phyloP scores from a whole-genome alignment of 2,329 filamentous ascomycete species.

The Fusarium sp. region DNA sequence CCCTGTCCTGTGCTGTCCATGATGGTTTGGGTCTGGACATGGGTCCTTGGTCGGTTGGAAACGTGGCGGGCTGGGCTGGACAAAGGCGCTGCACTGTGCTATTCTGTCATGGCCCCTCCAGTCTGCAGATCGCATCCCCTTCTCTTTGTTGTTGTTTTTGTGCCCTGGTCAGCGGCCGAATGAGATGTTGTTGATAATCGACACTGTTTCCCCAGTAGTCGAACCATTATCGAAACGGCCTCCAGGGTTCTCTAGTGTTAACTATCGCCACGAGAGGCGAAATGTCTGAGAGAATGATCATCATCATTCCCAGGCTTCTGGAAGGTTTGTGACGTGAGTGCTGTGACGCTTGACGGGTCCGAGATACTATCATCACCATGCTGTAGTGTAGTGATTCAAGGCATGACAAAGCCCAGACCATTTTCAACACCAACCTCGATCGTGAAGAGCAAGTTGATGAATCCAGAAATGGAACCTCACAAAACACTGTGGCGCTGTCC shows the following conservation, averaged over 20 bases:
- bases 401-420: slow-evolving; percentile 26
- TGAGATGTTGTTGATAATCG: slow-evolving; percentile 28
- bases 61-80: slow-evolving; percentile 45
- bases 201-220: slow-evolving; percentile 32
- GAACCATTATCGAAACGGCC: slow-evolving; percentile 17
- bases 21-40: slow-evolving; percentile 38
- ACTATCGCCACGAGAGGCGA: slow-evolving; percentile 36
- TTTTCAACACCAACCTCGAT: slow-evolving; percentile 22
- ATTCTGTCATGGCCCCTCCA: slow-evolving; percentile 33
- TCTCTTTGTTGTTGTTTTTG: slow-evolving; percentile 18
- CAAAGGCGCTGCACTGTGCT: slow-evolving; percentile 37
- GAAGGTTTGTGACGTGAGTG: slow-evolving; percentile 27
- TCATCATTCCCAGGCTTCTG: slow-evolving; percentile 27
- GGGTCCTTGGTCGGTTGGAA: slow-evolving; percentile 37
- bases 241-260: slow-evolving; percentile 11
- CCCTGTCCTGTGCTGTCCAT: slow-evolving; percentile 24
- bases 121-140: slow-evolving; percentile 38
- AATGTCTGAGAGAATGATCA: slow-evolving; percentile 15
- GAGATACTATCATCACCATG: not conserved
- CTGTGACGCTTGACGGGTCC: not conserved
- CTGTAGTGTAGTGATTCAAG: slow-evolving; percentile 29
- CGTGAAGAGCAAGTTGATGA: slow-evolving; percentile 25
- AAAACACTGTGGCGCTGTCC: slow-evolving; percentile 25
- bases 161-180: slow-evolving; percentile 32
- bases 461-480: slow-evolving; percentile 2